Conservation (phyloP, 2,329 filamentous ascomycete genomes). For the Colletotrichum truncatum region DNA sequence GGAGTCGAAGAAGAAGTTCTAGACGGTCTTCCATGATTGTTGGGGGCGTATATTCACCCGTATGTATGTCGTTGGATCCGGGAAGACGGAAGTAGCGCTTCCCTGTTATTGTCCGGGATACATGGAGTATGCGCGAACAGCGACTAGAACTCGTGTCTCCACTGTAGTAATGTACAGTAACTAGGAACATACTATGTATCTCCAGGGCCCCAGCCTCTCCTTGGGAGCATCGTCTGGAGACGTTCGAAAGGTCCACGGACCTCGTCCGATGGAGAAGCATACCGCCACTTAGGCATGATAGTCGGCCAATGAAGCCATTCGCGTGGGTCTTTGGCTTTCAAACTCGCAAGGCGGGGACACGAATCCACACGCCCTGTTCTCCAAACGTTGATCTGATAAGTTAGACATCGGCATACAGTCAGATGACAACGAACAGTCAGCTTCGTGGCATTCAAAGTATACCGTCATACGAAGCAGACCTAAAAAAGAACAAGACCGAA, state of each 20-base stretch:
- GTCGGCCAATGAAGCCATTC: not conserved
- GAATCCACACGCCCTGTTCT: not conserved
- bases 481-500: not conserved
- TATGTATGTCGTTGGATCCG: not conserved
- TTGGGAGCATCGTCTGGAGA: not conserved
- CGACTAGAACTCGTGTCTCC: not conserved
- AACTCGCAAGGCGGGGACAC: not conserved
- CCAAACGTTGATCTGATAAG: not conserved
- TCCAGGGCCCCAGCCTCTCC: not conserved
- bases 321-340: not conserved
- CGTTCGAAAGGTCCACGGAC: not conserved
- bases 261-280: not conserved
- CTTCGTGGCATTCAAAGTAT: not conserved
- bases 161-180: too few relatives aligned
- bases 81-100: not conserved
- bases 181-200: not conserved
- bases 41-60: not conserved
- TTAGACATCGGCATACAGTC: not conserved
- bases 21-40: not conserved
- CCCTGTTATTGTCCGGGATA: conserved; percentile 3
- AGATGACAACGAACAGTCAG: not conserved
- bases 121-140: conserved; percentile 7
- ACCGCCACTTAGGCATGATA: not conserved
- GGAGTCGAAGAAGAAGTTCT: conserved; percentile 4
- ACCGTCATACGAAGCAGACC: not conserved